phyloP scores from a whole-genome alignment of 202 grass and related monocot genomes.

The Carex arenaria region DNA sequence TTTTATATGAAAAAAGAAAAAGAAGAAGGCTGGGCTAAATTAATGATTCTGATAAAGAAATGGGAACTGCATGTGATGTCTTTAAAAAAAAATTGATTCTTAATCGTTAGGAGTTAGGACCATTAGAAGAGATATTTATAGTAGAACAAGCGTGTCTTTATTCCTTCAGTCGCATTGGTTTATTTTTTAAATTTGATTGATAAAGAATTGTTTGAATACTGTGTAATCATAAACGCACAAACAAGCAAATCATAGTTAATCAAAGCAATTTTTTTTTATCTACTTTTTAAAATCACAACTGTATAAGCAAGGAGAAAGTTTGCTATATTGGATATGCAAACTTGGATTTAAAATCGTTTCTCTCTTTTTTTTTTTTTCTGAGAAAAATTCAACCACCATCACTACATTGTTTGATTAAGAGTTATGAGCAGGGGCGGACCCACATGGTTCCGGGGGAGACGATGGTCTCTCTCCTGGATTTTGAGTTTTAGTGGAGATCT shows the following conservation, averaged over 20 bases:
- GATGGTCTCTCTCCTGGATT: no score
- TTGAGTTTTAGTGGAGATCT: no score
- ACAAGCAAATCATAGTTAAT: not conserved
- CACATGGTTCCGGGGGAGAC: no score
- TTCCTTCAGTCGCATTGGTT: not conserved
- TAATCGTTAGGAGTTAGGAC: not conserved
- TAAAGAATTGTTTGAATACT: not conserved
- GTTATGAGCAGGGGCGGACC: no score
- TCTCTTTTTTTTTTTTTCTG: no score
- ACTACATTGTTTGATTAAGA: no score
- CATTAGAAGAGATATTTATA: not conserved
- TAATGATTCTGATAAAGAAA: not conserved
- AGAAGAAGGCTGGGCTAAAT: not conserved
- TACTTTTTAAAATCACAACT: no score
- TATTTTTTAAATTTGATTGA: not conserved
- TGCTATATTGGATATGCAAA: no score
- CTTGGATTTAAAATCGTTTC: no score
- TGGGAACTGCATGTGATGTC: not conserved
- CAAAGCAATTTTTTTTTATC: no score
- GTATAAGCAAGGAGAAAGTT: no score
- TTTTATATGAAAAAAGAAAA: not conserved
- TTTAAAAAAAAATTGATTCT: not conserved
- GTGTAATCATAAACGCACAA: constrained; percentile 1
- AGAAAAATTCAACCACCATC: no score
- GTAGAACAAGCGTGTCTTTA: not conserved